These are phyloP conservation scores for Ilex aquifolium DNA, from an alignment of 257 asterid species.

Conservation along the genomic window DNA sequence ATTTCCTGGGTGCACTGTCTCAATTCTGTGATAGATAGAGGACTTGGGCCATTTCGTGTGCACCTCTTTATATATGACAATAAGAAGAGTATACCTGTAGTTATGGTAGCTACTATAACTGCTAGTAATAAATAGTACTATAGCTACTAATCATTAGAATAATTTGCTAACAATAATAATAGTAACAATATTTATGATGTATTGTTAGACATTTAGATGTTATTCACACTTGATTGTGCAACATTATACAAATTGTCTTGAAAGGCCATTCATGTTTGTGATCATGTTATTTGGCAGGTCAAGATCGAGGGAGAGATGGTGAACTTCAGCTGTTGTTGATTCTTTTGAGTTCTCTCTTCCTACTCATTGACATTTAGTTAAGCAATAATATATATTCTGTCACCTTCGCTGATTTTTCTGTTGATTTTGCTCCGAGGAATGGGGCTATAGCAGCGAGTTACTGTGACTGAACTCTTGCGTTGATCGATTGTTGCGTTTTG, in stretches of 20 bases:
- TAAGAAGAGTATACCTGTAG: no score
- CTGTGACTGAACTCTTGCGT: constrained; percentile 23
- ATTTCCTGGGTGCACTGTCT: no score
- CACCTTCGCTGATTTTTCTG: constrained; percentile 32
- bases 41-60: no score
- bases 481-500: constrained; percentile 36
- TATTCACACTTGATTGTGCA: background rate
- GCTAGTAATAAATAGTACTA: no score
- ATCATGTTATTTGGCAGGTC: constrained; percentile 58
- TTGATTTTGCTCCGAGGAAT: constrained; percentile 47
- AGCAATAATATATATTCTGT: constrained; percentile 50
- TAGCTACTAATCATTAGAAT: no score
- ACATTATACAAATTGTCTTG: background rate
- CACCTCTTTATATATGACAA: no score
- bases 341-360: constrained; percentile 21
- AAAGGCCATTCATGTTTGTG: constrained; percentile 12
- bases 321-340: constrained; percentile 33
- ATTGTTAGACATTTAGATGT: no score
- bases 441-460: constrained; percentile 33
- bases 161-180: no score
- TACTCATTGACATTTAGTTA: constrained; percentile 38
- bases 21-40: no score
- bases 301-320: constrained; percentile 67
- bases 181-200: background rate
- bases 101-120: no score